phyloP scores from a whole-genome alignment of 768 basidiomycete species.

The Xanthoconium stramineum region DNA sequence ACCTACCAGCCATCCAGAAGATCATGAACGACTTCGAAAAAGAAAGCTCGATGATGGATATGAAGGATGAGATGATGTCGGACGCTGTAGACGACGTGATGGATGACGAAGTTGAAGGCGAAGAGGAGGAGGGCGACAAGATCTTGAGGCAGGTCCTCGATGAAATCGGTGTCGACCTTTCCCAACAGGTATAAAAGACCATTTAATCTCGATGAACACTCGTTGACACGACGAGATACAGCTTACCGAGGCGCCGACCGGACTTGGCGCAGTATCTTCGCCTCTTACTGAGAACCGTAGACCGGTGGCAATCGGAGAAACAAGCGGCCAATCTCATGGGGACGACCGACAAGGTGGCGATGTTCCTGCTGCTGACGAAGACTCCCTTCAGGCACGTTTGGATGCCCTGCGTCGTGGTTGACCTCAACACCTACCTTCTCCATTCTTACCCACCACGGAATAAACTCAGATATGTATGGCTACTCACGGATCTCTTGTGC shows the following conservation, averaged over 20 bases:
- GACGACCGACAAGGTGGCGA: slow-evolving; percentile 39
- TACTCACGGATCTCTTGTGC: neutral
- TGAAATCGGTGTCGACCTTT: slow-evolving; percentile 91
- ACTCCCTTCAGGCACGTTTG: slow-evolving; percentile 88
- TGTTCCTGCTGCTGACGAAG: slow-evolving; percentile 68
- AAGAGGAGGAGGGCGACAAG: slow-evolving; percentile 94
- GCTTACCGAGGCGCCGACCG: slow-evolving; percentile 83
- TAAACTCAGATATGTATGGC: slow-evolving; percentile 4
- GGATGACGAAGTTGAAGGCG: slow-evolving; percentile 89
- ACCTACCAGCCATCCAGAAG: slow-evolving; percentile 89
- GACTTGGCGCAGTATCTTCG: slow-evolving; percentile 57
- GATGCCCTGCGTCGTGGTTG: slow-evolving; percentile 82
- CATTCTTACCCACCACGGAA: slow-evolving; percentile 8
- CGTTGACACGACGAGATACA: slow-evolving; percentile 31
- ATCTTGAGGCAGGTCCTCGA: slow-evolving; percentile 95
- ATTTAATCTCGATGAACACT: neutral
- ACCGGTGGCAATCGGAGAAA: slow-evolving; percentile 83
- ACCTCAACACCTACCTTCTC: slow-evolving; percentile 8
- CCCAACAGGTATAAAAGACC: slow-evolving; percentile 62
- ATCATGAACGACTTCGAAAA: slow-evolving; percentile 99
- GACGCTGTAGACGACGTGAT: slow-evolving; percentile 97
- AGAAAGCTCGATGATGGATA: slow-evolving; percentile 98
- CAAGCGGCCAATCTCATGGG: slow-evolving; percentile 32
- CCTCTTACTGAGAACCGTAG: slow-evolving; percentile 63
- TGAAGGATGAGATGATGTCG: slow-evolving; percentile 99